Base-by-base conservation (phyloP, 768 basidiomycete genomes). In the Dacryopinax spathularia region DNA sequence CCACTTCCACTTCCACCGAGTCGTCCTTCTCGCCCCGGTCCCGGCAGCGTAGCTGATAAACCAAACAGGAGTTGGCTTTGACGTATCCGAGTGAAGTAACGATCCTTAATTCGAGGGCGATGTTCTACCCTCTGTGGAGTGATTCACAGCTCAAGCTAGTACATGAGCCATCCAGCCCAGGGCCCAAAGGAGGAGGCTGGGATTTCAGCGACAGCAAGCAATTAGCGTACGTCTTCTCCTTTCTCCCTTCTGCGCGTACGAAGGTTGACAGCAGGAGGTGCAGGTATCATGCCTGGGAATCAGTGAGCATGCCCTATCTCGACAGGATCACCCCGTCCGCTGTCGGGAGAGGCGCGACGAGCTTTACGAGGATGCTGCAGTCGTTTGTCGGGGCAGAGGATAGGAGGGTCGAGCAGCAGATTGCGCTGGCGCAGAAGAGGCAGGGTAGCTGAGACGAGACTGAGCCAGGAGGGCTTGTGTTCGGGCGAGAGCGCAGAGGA, bases 221-320 rank as follows among this genome's bases (percentile, higher is more conserved):
- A 29, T 29, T 56, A 27, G 48, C 48, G 48, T 56, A 18, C 25
- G 48, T 37, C 36, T 37, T 37, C n/a, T 37, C n/a, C 36, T 29
- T 27, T 20, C 43, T 7, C 9, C 13, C 13, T 22, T 44, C 13
- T 12, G 13, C 12, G n/a, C 43, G 25, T 44, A 13, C 7, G 7
- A 7, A 12, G 25, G 43, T 7, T 56, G 25, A 22, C 31, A 7
- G 31, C 48, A 31, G 48, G 13, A 29, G 6, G 5, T 6, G 15
- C 48, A 56, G 48, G 31, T 56, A 56, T 18, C 48, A 56, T 20
- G 48, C 48, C 48, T 56, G 48, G 48, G 48, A 56, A 18, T 27
- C 25, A 22, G 25, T 25, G 48, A 27, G 25, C 48, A 10, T 56
- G 25, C 48, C 22, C 9, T 56, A 56, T 18, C 48, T 56, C 48